Conservation (phyloP, 768 basidiomycete species). For the Austroboletus festivus region DNA sequence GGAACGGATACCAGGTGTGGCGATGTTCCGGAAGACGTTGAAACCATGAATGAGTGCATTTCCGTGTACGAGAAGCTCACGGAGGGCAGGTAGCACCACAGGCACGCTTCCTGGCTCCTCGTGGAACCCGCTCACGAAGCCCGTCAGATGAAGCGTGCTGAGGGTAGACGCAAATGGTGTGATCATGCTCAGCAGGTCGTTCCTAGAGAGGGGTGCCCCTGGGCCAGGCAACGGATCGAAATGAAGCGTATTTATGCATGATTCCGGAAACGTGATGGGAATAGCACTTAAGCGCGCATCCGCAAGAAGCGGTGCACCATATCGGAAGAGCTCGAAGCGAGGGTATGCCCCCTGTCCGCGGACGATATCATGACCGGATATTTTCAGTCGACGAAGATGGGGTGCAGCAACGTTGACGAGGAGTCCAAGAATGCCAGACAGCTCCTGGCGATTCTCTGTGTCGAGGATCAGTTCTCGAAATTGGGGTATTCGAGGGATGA, state of each 20-base stretch:
- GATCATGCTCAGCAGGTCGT: conserved; percentile 29
- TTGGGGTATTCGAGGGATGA: conserved; percentile 30
- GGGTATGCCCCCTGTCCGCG: conserved; percentile 26
- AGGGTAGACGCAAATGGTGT: conserved; percentile 27
- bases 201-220: conserved; percentile 26
- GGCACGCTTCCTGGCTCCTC: conserved; percentile 33
- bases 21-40: conserved; percentile 35
- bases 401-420: conserved; percentile 25
- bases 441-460: conserved; percentile 31
- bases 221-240: conserved; percentile 34
- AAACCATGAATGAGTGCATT: conserved; percentile 33
- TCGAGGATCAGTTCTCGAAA: conserved; percentile 32
- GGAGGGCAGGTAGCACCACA: conserved; percentile 28
- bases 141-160: conserved; percentile 30
- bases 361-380: conserved; percentile 24
- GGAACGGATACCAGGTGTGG: conserved; percentile 27
- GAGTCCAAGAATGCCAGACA: conserved; percentile 22
- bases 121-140: conserved; percentile 32
- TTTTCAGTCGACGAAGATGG: conserved; percentile 26
- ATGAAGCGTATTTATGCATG: conserved; percentile 31
- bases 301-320: conserved; percentile 29
- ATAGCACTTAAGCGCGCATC: conserved; percentile 33
- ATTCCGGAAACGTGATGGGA: conserved; percentile 29
- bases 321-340: conserved; percentile 32
- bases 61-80: conserved; percentile 30